Evolutionary conservation across 306 rosid genomes (phyloP), one percentile per base, ranked within the genome.

Genomic region (Castanea sativa): DNA sequence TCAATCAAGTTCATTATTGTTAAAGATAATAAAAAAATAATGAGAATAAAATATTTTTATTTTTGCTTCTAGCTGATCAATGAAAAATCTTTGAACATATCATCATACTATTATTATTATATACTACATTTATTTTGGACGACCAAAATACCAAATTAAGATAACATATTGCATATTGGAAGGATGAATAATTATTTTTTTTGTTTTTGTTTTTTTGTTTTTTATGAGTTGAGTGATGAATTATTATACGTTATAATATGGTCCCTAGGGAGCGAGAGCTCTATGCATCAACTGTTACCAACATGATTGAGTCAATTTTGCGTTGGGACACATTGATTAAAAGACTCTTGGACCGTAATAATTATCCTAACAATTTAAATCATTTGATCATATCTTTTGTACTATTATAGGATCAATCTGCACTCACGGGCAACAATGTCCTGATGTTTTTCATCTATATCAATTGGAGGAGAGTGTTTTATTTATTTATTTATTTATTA

Each of bases 241-340:
- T 25, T n/a, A 64, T 43, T 67, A 33, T 67, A 33, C 51, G 10
- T 33, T 32, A 10, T 20, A 19, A 8, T 16, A 30, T 33, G 51
- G 41, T 63, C n/a, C 67, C 25, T 23, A 27, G 25, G 30, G 33
- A 25, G 67, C 15, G 33, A 25, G 67, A 23, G 5, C 30, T 25
- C 51, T 43, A 49, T 75, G 78, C 63, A 60, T 23, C 56, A 6
- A 38, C 32, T 73, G 38, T 25, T 16, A 55, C 49, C 71, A 74
- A 68, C 32, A 90, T 85, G 92, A 84, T 81, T 75, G 80, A 84
- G 91, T 92, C 90, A 83, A 90, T 87, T 75, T 88, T 78, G 79
- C 73, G 81, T 69, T 83, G 86, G 77, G 85, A 78, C 75, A 49
- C 78, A 82, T 64, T 27, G 81, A 55, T 82, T 78, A 78, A 79